These are phyloP conservation scores for Furcasterigmium sp. DNA, from an alignment of 2,329 filamentous ascomycete genomes.

Conservation along the genomic window DNA sequence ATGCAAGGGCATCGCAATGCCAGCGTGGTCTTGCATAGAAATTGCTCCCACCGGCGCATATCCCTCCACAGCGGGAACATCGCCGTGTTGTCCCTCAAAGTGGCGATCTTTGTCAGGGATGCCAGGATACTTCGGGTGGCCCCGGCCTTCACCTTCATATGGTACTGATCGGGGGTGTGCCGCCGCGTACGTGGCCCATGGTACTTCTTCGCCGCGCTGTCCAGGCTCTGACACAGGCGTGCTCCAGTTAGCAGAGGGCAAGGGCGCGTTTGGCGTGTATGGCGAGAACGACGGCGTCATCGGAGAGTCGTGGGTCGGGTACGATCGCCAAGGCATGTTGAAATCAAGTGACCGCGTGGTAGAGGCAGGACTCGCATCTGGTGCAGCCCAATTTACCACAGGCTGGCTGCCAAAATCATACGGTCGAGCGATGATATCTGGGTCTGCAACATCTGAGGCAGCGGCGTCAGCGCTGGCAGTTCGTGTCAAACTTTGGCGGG, in stretches of 20 bases:
- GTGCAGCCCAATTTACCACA: slow-evolving; percentile 37
- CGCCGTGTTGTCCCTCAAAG: not conserved
- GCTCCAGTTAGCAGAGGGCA: slow-evolving; percentile 35
- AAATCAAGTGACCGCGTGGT: slow-evolving; percentile 37
- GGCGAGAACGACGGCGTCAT: slow-evolving; percentile 45
- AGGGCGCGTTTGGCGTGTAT: slow-evolving; percentile 36
- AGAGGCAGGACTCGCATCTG: slow-evolving; percentile 32
- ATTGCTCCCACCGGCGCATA: not conserved
- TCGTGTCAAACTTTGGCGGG: slow-evolving; percentile 23
- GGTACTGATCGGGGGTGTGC: slow-evolving; percentile 41
- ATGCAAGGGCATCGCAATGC: not conserved
- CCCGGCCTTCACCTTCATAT: slow-evolving; percentile 37
- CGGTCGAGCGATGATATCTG: slow-evolving; percentile 8
- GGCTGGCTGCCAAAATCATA: slow-evolving; percentile 34
- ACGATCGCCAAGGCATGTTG: slow-evolving; percentile 42
- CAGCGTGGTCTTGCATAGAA: not conserved
- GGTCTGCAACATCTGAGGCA: not conserved
- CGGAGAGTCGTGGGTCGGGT: slow-evolving; percentile 40
- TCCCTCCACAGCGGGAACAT: not conserved
- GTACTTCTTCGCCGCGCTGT: slow-evolving; percentile 36
- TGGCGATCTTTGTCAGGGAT: slow-evolving; percentile 28
- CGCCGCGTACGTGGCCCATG: slow-evolving; percentile 36
- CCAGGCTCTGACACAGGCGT: slow-evolving; percentile 28
- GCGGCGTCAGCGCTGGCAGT: not conserved
- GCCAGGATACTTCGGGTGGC: slow-evolving; percentile 32